phyloP scores from a whole-genome alignment of 2,329 filamentous ascomycete species.

The Pseudogymnoascus sp. region DNA sequence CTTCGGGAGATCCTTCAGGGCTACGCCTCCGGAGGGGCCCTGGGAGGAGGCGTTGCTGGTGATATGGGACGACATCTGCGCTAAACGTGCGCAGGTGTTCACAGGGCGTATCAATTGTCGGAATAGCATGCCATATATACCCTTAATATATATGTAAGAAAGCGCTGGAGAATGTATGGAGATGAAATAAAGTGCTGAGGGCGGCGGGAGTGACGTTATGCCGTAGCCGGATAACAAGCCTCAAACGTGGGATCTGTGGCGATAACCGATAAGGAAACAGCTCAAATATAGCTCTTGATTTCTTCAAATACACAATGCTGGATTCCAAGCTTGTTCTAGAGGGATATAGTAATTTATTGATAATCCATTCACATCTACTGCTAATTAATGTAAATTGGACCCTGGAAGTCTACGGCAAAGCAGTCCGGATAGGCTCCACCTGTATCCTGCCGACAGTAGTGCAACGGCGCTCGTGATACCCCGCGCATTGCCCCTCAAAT shows the following conservation, averaged over 20 bases:
- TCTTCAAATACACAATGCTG: background rate
- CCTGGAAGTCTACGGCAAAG: background rate
- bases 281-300: background rate
- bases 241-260: background rate
- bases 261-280: conserved; percentile 5
- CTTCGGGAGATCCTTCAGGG: conserved; percentile 50
- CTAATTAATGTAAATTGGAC: background rate
- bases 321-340: background rate
- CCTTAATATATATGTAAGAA: background rate
- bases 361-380: background rate
- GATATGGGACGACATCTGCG: conserved; percentile 38
- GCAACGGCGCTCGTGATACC: background rate
- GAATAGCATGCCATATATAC: conserved; percentile 21
- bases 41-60: conserved; percentile 20
- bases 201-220: background rate
- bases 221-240: background rate
- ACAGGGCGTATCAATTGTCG: conserved; percentile 18
- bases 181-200: background rate
- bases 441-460: background rate
- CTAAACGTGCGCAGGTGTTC: conserved; percentile 30
- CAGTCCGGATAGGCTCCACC: background rate
- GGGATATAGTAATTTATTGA: background rate
- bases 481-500: conserved; percentile 3
- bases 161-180: background rate
- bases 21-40: conserved; percentile 16